Conservation (phyloP, 805 yeast genomes). For the Metschnikowia colocasiae region DNA sequence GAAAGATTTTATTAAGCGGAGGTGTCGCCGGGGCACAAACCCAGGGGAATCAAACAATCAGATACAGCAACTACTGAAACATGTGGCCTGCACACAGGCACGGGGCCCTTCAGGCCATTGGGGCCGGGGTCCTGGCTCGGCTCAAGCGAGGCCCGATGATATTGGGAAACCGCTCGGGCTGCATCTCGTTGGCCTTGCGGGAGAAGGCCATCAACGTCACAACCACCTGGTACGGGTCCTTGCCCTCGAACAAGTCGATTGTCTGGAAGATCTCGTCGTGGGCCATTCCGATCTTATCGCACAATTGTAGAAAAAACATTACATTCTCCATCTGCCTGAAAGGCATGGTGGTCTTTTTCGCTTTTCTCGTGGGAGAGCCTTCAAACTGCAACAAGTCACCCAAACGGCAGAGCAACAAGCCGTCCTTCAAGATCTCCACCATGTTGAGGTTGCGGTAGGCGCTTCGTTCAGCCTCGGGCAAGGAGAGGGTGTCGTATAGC, state of each 20-base stretch:
- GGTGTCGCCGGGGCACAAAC: no score
- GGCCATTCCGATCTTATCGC: conserved; percentile 64
- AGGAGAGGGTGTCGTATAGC: conserved; percentile 41
- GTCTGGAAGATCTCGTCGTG: conserved; percentile 82
- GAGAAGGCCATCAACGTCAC: conserved; percentile 72
- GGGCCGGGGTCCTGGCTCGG: background rate
- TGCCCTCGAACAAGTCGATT: conserved; percentile 63
- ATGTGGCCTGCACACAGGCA: background rate
- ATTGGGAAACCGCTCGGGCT: conserved; percentile 22
- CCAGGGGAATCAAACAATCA: no score
- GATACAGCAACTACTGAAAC: no score
- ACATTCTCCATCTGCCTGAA: conserved; percentile 82
- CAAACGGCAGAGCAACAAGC: conserved; percentile 39
- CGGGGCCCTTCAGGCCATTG: background rate
- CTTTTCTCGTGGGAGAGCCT: conserved; percentile 38
- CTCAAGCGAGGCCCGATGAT: conserved; percentile 38
- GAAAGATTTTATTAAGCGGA: no score
- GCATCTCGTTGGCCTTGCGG: conserved; percentile 53
- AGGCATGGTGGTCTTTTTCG: conserved; percentile 66
- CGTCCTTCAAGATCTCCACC: conserved; percentile 57
- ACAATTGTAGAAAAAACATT: conserved; percentile 61
- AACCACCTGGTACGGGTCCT: conserved; percentile 77
- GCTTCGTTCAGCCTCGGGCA: conserved; percentile 11
- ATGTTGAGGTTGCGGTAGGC: conserved; percentile 23
- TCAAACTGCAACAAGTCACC: conserved; percentile 28